These are phyloP conservation scores for Boletus tomentosulus DNA, from an alignment of 768 basidiomycete species.

Conservation along the genomic window DNA sequence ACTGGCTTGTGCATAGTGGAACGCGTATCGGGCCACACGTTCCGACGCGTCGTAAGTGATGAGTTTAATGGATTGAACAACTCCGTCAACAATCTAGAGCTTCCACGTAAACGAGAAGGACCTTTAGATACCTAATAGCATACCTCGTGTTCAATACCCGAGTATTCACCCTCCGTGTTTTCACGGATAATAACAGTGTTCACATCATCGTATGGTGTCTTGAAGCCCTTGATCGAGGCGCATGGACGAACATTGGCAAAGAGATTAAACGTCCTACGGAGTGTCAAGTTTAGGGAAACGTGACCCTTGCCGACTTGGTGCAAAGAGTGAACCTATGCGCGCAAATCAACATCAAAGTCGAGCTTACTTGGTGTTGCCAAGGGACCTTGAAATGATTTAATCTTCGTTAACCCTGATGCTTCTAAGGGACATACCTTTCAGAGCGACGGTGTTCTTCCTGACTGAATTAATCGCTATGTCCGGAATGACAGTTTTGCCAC, in stretches of 20 bases:
- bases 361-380: conserved; percentile 92
- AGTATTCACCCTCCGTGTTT: conserved; percentile 99
- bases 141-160: conserved; percentile 99
- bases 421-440: conserved; percentile 67
- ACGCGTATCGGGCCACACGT: conserved; percentile 97
- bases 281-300: conserved; percentile 94
- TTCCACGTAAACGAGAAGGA: conserved; percentile 10
- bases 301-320: conserved; percentile 94
- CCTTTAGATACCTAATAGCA: conserved; percentile 9
- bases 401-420: background rate
- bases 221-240: conserved; percentile 91
- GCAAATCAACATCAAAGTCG: conserved; percentile 2
- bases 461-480: conserved; percentile 87
- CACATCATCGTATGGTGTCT: conserved; percentile 97
- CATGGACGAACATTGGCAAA: conserved; percentile 99
- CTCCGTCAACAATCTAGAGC: conserved; percentile 86
- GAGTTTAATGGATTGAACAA: conserved; percentile 98
- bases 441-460: conserved; percentile 94
- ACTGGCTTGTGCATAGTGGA: conserved; percentile 90
- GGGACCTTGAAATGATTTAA: conserved; percentile 54
- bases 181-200: conserved; percentile 98
- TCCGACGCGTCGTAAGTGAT: conserved; percentile 99
- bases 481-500: conserved; percentile 96
- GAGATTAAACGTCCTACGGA: conserved; percentile 95
- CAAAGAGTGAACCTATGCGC: conserved; percentile 11